Evolutionary conservation across 2,329 filamentous ascomycete species (phyloP).

Genomic region (Aspergillus cejpii): DNA sequence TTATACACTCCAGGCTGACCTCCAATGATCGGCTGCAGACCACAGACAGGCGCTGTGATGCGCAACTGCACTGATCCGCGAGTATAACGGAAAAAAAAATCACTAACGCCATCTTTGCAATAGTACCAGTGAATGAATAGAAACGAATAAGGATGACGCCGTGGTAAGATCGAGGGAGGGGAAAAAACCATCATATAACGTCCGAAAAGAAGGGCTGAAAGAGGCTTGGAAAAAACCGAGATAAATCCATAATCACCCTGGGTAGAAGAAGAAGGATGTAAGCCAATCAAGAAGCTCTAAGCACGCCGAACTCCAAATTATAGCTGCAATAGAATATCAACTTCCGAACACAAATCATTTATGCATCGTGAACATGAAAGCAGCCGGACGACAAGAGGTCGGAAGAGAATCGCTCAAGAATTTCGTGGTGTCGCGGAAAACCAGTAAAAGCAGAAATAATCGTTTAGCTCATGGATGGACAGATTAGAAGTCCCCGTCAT

Average conservation of each 20-base stretch:
- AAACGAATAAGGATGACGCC: slow-evolving; percentile 8
- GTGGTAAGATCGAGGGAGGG: slow-evolving; percentile 6
- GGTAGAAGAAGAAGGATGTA: neutral
- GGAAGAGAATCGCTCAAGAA: slow-evolving; percentile 18
- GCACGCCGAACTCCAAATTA: slow-evolving; percentile 23
- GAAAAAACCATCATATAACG: neutral
- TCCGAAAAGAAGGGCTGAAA: neutral
- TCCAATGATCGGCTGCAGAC: neutral
- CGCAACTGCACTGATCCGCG: neutral
- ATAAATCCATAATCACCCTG: neutral
- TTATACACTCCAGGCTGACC: neutral
- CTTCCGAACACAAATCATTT: slow-evolving; percentile 27
- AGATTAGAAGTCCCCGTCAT: slow-evolving; percentile 65
- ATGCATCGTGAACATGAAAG: slow-evolving; percentile 32
- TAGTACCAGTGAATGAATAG: slow-evolving; percentile 10
- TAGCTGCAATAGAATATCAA: slow-evolving; percentile 18
- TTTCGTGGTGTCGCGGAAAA: slow-evolving; percentile 8
- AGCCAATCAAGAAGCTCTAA: slow-evolving; percentile 16
- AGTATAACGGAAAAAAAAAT: slow-evolving; percentile 15
- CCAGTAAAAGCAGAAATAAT: neutral
- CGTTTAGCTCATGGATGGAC: slow-evolving; percentile 5
- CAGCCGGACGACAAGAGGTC: slow-evolving; percentile 9
- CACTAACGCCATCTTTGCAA: slow-evolving; percentile 24
- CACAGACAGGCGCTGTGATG: neutral
- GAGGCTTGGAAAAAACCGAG: neutral